Percentiles rank a stretch among this genome's conserved stretches.
Evolutionary conservation across 2,329 filamentous ascomycete species (phyloP).

Genomic region (Thielaviopsis punctulata): DNA sequence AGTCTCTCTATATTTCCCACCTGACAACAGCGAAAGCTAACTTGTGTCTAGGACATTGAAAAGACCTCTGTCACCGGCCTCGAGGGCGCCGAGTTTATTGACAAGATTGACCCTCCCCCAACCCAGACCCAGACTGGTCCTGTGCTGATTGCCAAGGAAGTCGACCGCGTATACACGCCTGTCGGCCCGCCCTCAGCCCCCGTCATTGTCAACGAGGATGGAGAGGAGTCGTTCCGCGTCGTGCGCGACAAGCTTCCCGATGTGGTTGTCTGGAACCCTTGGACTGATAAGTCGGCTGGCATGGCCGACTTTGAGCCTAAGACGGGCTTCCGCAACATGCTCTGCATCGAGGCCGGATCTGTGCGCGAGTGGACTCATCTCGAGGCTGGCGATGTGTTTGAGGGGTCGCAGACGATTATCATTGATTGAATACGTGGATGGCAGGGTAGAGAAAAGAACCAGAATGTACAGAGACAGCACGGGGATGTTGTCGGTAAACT

Average conservation of each 20-base stretch:
- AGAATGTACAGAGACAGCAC: not conserved
- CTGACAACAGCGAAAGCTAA: not conserved
- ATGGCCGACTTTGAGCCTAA: slow-evolving; percentile 83
- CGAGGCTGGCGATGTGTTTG: slow-evolving; percentile 56
- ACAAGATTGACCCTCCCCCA: slow-evolving; percentile 58
- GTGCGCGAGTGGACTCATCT: slow-evolving; percentile 70
- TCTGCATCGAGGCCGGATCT: slow-evolving; percentile 82
- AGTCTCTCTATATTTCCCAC: slow-evolving; percentile 15
- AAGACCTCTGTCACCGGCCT: slow-evolving; percentile 59
- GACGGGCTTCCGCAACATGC: slow-evolving; percentile 80
- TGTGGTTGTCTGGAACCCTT: slow-evolving; percentile 94
- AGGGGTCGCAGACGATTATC: slow-evolving; percentile 40
- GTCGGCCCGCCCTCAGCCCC: slow-evolving; percentile 39
- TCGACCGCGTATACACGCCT: slow-evolving; percentile 75
- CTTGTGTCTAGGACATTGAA: slow-evolving; percentile 50
- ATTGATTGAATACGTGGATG: slow-evolving; percentile 7
- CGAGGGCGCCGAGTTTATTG: slow-evolving; percentile 56
- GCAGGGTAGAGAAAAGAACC: not conserved
- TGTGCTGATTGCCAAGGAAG: slow-evolving; percentile 59
- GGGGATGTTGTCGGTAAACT: not conserved
- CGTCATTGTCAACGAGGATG: slow-evolving; percentile 44
- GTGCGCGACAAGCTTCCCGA: slow-evolving; percentile 73
- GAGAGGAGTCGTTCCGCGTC: slow-evolving; percentile 51
- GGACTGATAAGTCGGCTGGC: slow-evolving; percentile 63
- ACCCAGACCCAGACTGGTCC: slow-evolving; percentile 47